phyloP scores from a whole-genome alignment of 2,329 filamentous ascomycete genomes.

The Aspergillus pseudoglaucus region DNA sequence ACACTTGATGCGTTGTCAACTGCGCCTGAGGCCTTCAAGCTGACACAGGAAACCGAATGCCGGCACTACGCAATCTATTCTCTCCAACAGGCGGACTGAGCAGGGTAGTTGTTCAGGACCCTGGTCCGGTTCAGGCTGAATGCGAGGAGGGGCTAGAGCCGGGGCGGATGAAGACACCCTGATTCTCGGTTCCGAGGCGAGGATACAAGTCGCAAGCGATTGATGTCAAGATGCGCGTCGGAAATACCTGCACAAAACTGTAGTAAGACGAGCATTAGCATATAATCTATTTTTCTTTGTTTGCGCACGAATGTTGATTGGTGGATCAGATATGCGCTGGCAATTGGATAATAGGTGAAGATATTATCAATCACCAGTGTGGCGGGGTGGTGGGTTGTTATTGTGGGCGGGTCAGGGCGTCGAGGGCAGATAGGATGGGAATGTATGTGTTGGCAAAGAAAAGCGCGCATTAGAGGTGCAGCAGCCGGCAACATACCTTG shows the following conservation, averaged over 20 bases:
- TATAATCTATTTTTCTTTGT: background rate
- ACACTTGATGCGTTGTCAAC: constrained; percentile 40
- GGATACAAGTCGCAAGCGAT: constrained; percentile 12
- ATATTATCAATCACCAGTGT: background rate
- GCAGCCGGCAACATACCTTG: constrained; percentile 33
- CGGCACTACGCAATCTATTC: constrained; percentile 17
- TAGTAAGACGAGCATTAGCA: constrained; percentile 17
- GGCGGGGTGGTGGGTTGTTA: constrained; percentile 12
- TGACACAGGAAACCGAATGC: constrained; percentile 7
- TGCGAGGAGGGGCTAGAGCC: constrained; percentile 9
- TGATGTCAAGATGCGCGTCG: constrained; percentile 23
- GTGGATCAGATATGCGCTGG: constrained; percentile 19
- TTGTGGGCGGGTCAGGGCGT: constrained; percentile 20
- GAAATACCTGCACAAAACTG: constrained; percentile 17
- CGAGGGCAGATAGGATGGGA: constrained; percentile 11
- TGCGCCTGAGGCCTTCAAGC: constrained; percentile 20
- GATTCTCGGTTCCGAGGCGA: constrained; percentile 9
- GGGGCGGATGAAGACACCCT: constrained; percentile 10
- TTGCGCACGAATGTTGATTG: constrained; percentile 1
- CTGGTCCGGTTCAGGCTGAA: constrained; percentile 18
- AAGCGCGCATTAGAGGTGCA: constrained; percentile 20
- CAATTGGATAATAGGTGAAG: constrained; percentile 11
- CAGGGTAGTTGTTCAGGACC: constrained; percentile 7
- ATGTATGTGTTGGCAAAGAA: constrained; percentile 39
- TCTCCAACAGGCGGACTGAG: constrained; percentile 9